These are phyloP conservation scores for Scutellaria baicalensis DNA, from an alignment of 257 asterid genomes.

Conservation along the genomic window DNA sequence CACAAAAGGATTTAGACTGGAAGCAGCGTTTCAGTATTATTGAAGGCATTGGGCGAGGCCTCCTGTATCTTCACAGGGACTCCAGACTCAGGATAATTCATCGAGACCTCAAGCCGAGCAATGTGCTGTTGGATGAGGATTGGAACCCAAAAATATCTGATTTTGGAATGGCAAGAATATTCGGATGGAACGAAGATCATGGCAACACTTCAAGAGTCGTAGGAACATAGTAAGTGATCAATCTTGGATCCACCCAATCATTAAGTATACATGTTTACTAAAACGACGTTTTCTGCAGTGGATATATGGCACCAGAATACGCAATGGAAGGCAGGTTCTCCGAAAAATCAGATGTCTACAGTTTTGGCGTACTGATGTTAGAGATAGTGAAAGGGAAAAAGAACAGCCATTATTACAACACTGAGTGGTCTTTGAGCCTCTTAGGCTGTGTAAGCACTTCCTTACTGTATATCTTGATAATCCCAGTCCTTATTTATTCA, in stretches of 20 bases:
- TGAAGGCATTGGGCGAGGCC: conserved; percentile 60
- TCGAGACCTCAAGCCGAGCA: conserved; percentile 60
- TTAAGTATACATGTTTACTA: not conserved
- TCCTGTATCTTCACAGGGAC: conserved; percentile 62
- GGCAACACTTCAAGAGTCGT: conserved; percentile 51
- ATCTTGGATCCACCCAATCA: not conserved
- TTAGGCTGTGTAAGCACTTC: conserved; percentile 43
- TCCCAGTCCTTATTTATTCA: not conserved
- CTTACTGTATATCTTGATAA: not conserved
- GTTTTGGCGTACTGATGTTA: conserved; percentile 41
- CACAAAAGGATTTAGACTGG: conserved; percentile 38
- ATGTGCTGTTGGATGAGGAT: conserved; percentile 51
- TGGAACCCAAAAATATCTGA: conserved; percentile 67
- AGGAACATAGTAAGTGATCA: conserved; percentile 67
- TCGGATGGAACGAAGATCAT: conserved; percentile 46
- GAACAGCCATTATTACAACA: conserved; percentile 44
- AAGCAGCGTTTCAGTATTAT: conserved; percentile 35
- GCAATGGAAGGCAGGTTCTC: conserved; percentile 47
- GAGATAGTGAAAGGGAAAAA: conserved; percentile 53
- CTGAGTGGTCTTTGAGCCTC: conserved; percentile 44
- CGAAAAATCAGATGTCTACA: conserved; percentile 17
- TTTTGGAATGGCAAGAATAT: conserved; percentile 62
- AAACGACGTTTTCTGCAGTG: conserved; percentile 25
- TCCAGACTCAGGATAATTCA: conserved; percentile 57
- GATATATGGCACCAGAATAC: conserved; percentile 72